phyloP scores from a whole-genome alignment of 306 rosid genomes.

The Prunus davidiana region DNA sequence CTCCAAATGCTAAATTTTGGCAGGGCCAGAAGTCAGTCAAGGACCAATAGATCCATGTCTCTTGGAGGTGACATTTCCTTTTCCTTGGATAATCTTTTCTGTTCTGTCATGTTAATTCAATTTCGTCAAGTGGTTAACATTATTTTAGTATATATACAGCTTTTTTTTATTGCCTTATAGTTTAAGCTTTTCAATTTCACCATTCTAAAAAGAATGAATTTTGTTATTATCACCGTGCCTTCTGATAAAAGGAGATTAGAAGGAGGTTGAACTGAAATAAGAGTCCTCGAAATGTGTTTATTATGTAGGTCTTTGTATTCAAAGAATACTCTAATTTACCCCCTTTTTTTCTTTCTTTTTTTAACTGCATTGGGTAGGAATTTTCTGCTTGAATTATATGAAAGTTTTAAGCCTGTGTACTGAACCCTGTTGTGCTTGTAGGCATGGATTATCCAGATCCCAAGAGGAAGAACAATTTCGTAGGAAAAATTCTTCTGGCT shows the following conservation, averaged over 20 bases:
- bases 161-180: neutral
- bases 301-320: neutral
- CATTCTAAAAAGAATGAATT: neutral
- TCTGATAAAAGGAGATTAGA: neutral
- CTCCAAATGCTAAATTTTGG: conserved; percentile 65
- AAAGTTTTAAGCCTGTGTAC: conserved; percentile 5
- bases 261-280: neutral
- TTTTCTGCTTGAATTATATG: neutral
- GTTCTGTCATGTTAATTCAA: neutral
- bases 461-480: conserved; percentile 63
- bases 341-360: no score
- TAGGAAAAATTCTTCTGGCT: conserved; percentile 76
- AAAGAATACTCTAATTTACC: no score
- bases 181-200: conserved; percentile 1
- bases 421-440: conserved; percentile 24
- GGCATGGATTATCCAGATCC: conserved; percentile 88
- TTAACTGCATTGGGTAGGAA: neutral
- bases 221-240: neutral
- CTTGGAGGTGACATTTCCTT: conserved; percentile 67
- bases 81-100: neutral
- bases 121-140: neutral
- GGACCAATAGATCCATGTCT: conserved; percentile 68
- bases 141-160: no score
- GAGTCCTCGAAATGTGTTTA: neutral
- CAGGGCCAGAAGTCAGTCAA: conserved; percentile 65